These are phyloP conservation scores for Colletotrichum sp. DNA, from an alignment of 2,329 filamentous ascomycete genomes.

Conservation along the genomic window DNA sequence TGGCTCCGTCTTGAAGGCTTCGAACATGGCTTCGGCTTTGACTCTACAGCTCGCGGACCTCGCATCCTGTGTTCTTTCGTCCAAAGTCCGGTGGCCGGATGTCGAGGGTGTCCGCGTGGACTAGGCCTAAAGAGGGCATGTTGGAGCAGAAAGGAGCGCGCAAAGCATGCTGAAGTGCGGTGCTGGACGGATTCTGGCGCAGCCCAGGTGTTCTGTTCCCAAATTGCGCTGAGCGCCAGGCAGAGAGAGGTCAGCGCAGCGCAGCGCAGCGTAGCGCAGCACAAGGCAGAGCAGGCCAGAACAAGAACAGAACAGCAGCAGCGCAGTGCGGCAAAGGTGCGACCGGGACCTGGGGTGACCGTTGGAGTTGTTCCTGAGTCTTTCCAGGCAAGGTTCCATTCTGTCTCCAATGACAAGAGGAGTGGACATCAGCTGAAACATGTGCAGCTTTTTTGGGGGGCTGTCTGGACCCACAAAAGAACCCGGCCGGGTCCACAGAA, in stretches of 20 bases:
- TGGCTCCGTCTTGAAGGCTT: background rate
- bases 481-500: background rate
- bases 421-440: slow-evolving; percentile 23
- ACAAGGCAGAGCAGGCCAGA: background rate
- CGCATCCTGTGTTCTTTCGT: background rate
- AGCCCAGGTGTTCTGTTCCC: background rate
- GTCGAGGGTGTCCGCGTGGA: slow-evolving; percentile 1
- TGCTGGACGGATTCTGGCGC: background rate
- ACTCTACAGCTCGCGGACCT: background rate
- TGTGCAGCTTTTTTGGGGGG: slow-evolving; percentile 8
- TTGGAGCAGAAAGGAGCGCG: background rate
- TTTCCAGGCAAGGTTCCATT: slow-evolving; percentile 18
- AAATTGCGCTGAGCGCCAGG: background rate
- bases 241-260: background rate
- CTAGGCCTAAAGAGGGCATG: background rate
- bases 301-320: background rate
- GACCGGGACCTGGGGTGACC: slow-evolving; percentile 11
- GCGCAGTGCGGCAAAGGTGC: background rate
- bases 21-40: background rate
- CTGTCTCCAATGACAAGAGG: slow-evolving; percentile 20
- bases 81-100: slow-evolving; percentile 15
- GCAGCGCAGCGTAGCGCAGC: too few relatives aligned
- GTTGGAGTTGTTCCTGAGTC: slow-evolving; percentile 18
- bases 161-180: background rate
- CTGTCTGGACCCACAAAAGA: background rate